Evolutionary conservation across 108 stramenopile species (phyloP), one percentile per base, ranked within the genome.

Genomic region (Fistulifera solaris): DNA sequence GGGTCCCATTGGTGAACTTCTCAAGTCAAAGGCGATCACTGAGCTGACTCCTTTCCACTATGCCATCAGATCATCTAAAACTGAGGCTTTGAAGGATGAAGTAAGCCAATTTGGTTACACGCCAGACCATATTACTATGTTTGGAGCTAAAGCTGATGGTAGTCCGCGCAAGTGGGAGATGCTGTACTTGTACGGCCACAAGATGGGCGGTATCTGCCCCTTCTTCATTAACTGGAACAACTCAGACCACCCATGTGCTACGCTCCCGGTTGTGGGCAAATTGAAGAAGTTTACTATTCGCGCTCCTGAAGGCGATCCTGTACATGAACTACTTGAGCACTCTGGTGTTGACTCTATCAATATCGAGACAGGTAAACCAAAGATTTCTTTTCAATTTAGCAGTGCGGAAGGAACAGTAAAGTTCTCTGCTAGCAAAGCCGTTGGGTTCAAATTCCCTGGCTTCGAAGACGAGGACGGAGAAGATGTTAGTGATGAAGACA

Each of bases 111-210:
- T 70, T 26, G 74, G 74, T 18, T 76, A 69, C 59, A 52, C 70
- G 18, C 74, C 74, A 15, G 74, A 76, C 43, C 74, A 76, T 48
- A 76, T 76, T 39, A 70, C 68, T 38, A 76, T 76, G 74, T 70
- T 70, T 59, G 68, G 68, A 21, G 65, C 74, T 2, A 61, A 62
- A 10, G 59, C 68, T 17, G 65, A 76, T 42, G 74, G 74, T 16
- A 66, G 64, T 19, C 74, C 74, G 22, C 65, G 65, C 57, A 70
- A 76, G 52, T 76, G 74, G 74, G 74, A 76, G 42, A 70, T 76
- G 68, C 52, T 76, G 5, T 70, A 66, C 50, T 56, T 76, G 40
- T 70, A 76, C 44, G 74, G 74, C 13, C 74, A 76, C 74, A 65
- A 54, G 62, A 70, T 70, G 47, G 74, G 74, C 31, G 74, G 74